phyloP scores from a whole-genome alignment of 768 basidiomycete species.

The Boletus vinaceobasis region DNA sequence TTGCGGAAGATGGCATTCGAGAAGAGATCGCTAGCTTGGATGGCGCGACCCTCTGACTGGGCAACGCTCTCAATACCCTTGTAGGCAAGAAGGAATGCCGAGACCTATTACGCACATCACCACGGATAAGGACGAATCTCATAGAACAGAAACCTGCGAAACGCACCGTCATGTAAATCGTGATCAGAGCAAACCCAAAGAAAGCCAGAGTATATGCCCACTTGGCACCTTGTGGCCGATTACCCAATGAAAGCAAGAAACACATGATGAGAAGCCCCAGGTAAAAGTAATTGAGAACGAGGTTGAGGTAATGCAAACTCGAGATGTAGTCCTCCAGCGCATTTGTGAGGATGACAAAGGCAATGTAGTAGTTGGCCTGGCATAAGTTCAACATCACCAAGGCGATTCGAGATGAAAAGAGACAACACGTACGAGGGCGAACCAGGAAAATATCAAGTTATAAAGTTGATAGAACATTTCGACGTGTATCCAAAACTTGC shows the following conservation, averaged over 20 bases:
- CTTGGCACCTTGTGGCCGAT: constrained; percentile 88
- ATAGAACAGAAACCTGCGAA: not conserved
- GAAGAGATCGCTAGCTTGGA: constrained; percentile 62
- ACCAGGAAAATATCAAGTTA: constrained; percentile 93
- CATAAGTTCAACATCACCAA: not conserved
- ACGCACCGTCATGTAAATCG: constrained; percentile 92
- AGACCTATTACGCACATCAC: constrained; percentile 41
- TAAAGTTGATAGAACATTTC: constrained; percentile 90
- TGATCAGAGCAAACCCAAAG: constrained; percentile 85
- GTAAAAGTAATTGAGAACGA: constrained; percentile 82
- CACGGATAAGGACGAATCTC: constrained; percentile 1
- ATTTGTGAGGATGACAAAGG: constrained; percentile 72
- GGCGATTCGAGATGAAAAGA: not conserved
- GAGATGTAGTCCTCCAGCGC: constrained; percentile 65
- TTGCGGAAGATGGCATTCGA: constrained; percentile 79
- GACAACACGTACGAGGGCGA: constrained; percentile 57
- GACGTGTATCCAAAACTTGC: constrained; percentile 94
- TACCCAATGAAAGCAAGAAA: constrained; percentile 85
- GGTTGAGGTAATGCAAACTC: constrained; percentile 69
- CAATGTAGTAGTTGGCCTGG: constrained; percentile 88
- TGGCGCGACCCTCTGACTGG: constrained; percentile 39
- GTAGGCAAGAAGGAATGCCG: constrained; percentile 80
- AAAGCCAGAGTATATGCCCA: constrained; percentile 84
- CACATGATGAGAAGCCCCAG: constrained; percentile 83
- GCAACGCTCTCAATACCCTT: constrained; percentile 69